Percentiles rank a stretch among this genome's conserved stretches.
phyloP scores from a whole-genome alignment of 164 flowering plant species.

The Houttuynia cordata region DNA sequence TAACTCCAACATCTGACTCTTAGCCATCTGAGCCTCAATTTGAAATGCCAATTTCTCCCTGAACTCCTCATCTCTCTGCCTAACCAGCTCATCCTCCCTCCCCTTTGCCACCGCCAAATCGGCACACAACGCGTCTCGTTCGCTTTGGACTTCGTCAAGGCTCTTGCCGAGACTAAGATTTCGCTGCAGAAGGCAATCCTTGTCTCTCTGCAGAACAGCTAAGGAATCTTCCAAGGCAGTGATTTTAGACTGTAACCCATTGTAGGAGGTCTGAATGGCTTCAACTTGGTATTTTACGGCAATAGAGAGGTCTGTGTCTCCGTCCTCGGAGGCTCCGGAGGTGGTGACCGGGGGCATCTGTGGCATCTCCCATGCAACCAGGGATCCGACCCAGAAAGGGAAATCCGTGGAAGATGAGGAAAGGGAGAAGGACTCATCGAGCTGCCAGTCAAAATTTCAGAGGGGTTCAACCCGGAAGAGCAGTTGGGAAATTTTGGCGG shows the following conservation, averaged over 20 bases:
- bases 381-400: too few species aligned
- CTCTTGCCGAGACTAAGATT: neutral
- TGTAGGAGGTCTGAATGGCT: conserved; percentile 12
- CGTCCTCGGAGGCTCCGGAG: conserved; percentile 1
- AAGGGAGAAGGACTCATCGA: too few species aligned
- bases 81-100: neutral
- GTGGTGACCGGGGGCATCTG: conserved; percentile 2
- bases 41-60: neutral
- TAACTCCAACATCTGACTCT: conserved; percentile 6
- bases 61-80: neutral
- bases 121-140: neutral
- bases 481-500: too few species aligned
- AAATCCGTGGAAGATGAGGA: too few species aligned
- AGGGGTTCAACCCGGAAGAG: too few species aligned
- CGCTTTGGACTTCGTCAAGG: neutral
- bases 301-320: neutral
- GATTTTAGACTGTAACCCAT: conserved; percentile 13
- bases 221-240: conserved; percentile 12
- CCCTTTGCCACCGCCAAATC: neutral
- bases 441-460: too few species aligned
- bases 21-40: neutral
- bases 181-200: conserved; percentile 10
- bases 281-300: neutral
- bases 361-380: conserved; percentile 10
- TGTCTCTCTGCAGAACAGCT: conserved; percentile 9